phyloP scores from a whole-genome alignment of 345 rosid genomes.

The Turritis glabra region DNA sequence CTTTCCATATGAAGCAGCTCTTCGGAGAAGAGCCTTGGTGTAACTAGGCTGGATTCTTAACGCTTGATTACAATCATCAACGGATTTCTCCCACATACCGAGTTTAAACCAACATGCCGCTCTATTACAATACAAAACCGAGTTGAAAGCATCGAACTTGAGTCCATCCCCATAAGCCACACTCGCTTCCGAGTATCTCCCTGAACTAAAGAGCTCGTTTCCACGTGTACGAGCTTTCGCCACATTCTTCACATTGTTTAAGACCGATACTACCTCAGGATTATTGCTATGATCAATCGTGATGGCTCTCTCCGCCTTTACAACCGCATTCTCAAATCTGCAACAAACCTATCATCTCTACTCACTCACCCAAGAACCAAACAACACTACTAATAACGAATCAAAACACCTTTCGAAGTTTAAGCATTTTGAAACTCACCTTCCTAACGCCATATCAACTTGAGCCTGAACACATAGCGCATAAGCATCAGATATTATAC shows the following conservation, averaged over 20 bases:
- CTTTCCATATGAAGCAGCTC: conserved; percentile 96
- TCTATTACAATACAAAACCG: conserved; percentile 92
- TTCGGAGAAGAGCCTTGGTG: conserved; percentile 80
- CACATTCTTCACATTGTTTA: conserved; percentile 69
- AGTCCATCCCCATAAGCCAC: conserved; percentile 94
- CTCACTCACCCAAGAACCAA: conserved; percentile 45
- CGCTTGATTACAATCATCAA: conserved; percentile 92
- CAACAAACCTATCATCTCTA: conserved; percentile 55
- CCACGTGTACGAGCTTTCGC: conserved; percentile 79
- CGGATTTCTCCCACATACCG: conserved; percentile 78
- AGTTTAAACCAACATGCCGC: conserved; percentile 98
- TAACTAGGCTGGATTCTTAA: conserved; percentile 74
- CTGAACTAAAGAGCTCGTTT: conserved; percentile 73
- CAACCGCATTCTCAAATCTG: conserved; percentile 90
- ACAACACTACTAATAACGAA: conserved; percentile 32
- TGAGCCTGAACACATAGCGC: conserved; percentile 71
- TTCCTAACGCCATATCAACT: conserved; percentile 92
- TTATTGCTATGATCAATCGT: conserved; percentile 56
- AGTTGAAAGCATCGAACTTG: conserved; percentile 61
- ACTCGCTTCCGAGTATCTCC: conserved; percentile 83
- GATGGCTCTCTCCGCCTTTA: conserved; percentile 79
- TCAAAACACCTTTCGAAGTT: neutral
- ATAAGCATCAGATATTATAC: conserved; percentile 75
- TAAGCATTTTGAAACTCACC: conserved; percentile 61
- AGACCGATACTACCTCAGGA: conserved; percentile 50